Conservation (phyloP, 148 eudicot genomes). For the Simmondsia chinensis region DNA sequence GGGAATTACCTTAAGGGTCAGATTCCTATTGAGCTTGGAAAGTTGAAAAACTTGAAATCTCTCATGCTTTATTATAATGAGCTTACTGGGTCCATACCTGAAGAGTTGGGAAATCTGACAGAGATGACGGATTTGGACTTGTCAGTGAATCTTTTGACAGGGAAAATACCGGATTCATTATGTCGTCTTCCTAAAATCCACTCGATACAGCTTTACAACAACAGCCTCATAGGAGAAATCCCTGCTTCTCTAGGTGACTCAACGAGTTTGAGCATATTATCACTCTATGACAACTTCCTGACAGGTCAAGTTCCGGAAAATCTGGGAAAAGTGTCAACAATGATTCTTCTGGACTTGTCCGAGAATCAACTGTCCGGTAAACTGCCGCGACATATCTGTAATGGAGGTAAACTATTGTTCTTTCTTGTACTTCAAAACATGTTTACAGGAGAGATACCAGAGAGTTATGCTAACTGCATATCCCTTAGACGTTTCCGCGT, state of each 20-base stretch:
- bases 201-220: conserved; percentile 68
- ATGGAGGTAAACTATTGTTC: conserved; percentile 50
- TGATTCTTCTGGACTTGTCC: conserved; percentile 48
- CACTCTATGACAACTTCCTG: conserved; percentile 56
- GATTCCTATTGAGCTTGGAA: conserved; percentile 57
- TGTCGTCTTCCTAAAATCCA: conserved; percentile 55
- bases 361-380: conserved; percentile 56
- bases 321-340: conserved; percentile 51
- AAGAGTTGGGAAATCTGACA: conserved; percentile 68
- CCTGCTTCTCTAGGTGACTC: conserved; percentile 43
- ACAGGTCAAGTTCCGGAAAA: conserved; percentile 59
- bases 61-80: conserved; percentile 76
- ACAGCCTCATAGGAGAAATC: conserved; percentile 55
- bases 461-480: conserved; percentile 40
- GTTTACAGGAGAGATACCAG: conserved; percentile 56
- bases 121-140: conserved; percentile 53
- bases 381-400: conserved; percentile 50
- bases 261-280: conserved; percentile 39
- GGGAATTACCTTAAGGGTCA: conserved; percentile 53
- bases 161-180: conserved; percentile 46
- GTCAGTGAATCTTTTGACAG: conserved; percentile 59
- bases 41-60: conserved; percentile 35
- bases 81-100: conserved; percentile 58
- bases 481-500: conserved; percentile 69
- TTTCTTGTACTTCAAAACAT: conserved; percentile 49